phyloP scores from a whole-genome alignment of 73 alveolate genomes.

The Tetrahymena borealis region DNA sequence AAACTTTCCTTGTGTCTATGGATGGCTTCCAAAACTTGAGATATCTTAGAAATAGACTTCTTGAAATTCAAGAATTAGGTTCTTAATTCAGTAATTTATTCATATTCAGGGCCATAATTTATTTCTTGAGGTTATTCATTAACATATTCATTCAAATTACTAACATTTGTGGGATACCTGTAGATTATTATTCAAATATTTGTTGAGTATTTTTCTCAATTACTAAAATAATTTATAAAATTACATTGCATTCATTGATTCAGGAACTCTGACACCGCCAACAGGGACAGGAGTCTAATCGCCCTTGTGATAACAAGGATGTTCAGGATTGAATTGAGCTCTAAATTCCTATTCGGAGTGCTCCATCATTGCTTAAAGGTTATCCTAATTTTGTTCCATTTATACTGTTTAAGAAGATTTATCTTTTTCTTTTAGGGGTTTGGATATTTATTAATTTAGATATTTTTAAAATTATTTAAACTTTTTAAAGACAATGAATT shows the following conservation, averaged over 20 bases:
- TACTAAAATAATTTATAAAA: not conserved
- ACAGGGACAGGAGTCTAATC: slow-evolving; percentile 42
- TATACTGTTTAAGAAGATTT: not conserved
- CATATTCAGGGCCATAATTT: not conserved
- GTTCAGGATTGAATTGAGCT: slow-evolving; percentile 32
- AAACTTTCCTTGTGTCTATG: not conserved
- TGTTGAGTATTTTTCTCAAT: not conserved
- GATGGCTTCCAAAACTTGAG: not conserved
- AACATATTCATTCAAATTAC: not conserved
- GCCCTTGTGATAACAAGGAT: slow-evolving; percentile 28
- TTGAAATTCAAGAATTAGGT: not conserved
- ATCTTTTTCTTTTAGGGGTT: not conserved
- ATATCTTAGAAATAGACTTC: not conserved
- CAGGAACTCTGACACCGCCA: slow-evolving; percentile 41
- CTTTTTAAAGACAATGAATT: not conserved
- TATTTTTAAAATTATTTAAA: not conserved
- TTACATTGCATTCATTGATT: slow-evolving; percentile 4
- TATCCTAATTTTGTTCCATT: not conserved
- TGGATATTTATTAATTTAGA: not conserved
- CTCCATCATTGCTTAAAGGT: not conserved
- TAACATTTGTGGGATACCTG: not conserved
- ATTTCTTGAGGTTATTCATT: not conserved
- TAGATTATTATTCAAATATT: not conserved
- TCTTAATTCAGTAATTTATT: not conserved
- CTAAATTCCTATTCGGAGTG: slow-evolving; percentile 7